phyloP scores from a whole-genome alignment of 306 rosid species.

The Gynostemma pentaphyllum region DNA sequence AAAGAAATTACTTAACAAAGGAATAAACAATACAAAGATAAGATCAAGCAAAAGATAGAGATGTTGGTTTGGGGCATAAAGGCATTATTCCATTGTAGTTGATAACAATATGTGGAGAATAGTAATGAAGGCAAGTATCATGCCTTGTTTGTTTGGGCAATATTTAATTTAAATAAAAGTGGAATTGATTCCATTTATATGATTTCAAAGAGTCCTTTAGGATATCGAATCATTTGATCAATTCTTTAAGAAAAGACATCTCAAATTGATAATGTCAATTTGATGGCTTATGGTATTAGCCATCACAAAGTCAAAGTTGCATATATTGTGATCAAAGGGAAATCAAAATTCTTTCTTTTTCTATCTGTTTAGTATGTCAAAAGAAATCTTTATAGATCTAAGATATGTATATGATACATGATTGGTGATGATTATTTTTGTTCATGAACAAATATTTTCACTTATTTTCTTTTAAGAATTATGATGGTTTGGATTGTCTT shows the following conservation, averaged over 20 bases:
- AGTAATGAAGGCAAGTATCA: background rate
- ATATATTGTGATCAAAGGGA: background rate
- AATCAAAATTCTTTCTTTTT: background rate
- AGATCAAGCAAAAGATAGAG: slow-evolving; percentile 3
- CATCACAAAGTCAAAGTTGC: background rate
- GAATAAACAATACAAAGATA: background rate
- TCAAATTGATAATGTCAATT: background rate
- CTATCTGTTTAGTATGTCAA: background rate
- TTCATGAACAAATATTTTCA: too few species aligned
- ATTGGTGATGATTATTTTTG: too few species aligned
- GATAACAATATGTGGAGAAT: background rate
- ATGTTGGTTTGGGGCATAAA: background rate
- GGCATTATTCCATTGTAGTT: background rate
- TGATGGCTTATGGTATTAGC: background rate
- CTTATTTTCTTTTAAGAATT: too few species aligned
- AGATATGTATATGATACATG: too few species aligned
- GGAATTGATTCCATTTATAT: background rate
- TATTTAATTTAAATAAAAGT: background rate
- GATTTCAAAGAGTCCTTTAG: background rate
- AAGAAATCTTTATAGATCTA: too few species aligned
- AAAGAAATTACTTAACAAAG: too few species aligned
- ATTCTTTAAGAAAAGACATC: too few species aligned
- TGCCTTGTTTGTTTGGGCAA: background rate
- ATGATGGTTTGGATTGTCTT: too few species aligned
- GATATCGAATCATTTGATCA: too few species aligned